Percentiles rank a stretch among this genome's conserved stretches.
These are phyloP conservation scores for Pelargonium citronellum DNA, from an alignment of 441 rosid species.

Conservation along the genomic window DNA sequence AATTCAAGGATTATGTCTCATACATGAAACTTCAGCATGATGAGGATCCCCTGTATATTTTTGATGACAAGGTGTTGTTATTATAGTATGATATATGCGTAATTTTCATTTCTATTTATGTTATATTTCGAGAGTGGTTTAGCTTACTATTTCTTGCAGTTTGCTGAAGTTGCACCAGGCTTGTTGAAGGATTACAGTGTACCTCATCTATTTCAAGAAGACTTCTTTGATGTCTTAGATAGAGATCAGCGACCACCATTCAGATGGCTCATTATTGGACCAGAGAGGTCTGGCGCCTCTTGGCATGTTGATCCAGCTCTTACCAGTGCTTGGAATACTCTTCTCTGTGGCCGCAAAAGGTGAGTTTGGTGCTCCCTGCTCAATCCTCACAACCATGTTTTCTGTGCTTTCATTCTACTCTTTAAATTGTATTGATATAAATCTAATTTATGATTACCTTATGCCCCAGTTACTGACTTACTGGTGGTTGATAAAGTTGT, in stretches of 20 bases:
- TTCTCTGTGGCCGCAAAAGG: slow-evolving; percentile 92
- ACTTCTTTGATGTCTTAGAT: slow-evolving; percentile 73
- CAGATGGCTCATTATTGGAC: slow-evolving; percentile 94
- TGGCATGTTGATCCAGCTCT: slow-evolving; percentile 99
- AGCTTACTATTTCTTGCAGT: slow-evolving; percentile 42
- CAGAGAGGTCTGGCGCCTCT: slow-evolving; percentile 97
- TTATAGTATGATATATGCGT: background rate
- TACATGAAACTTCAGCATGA: slow-evolving; percentile 75
- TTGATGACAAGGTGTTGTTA: slow-evolving; percentile 69
- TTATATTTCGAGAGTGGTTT: slow-evolving; percentile 5
- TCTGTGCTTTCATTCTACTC: background rate
- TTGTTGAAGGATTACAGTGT: slow-evolving; percentile 74
- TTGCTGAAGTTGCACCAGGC: slow-evolving; percentile 74
- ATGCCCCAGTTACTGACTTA: background rate
- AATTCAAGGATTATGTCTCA: slow-evolving; percentile 71
- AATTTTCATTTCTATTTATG: background rate
- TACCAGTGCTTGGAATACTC: slow-evolving; percentile 97
- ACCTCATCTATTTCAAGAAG: slow-evolving; percentile 83
- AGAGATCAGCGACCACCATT: slow-evolving; percentile 69
- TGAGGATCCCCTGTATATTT: slow-evolving; percentile 93
- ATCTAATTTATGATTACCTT: background rate
- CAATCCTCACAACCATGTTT: background rate
- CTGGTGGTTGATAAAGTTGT: background rate
- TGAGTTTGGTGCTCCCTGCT: slow-evolving; percentile 23
- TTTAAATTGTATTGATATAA: background rate